Conservation (phyloP, 2,329 filamentous ascomycete species). For the Talaromyces sp. region DNA sequence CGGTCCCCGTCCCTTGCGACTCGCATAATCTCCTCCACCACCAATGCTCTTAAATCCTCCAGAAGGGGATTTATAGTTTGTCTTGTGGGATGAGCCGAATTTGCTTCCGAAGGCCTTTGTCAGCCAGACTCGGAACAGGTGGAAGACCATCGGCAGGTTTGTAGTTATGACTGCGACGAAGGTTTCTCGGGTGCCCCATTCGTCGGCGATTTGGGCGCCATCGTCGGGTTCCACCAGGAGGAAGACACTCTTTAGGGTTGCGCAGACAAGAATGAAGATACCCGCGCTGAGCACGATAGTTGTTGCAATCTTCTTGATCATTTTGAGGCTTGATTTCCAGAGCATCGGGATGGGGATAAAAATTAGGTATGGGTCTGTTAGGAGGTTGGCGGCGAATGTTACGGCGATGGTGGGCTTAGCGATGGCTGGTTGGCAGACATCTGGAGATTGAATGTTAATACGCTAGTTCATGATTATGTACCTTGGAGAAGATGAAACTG, state of each 20-base stretch:
- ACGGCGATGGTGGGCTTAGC: conserved; percentile 52
- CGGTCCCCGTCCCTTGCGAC: conserved; percentile 35
- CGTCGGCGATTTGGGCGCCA: conserved; percentile 36
- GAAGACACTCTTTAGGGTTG: conserved; percentile 54
- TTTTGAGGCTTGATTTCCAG: conserved; percentile 53
- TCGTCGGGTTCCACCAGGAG: conserved; percentile 44
- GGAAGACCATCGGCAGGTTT: conserved; percentile 44
- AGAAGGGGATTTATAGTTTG: conserved; percentile 40
- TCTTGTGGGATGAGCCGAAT: conserved; percentile 42
- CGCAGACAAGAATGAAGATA: conserved; percentile 55
- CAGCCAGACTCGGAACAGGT: conserved; percentile 47
- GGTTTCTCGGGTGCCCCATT: conserved; percentile 44
- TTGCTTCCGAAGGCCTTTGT: conserved; percentile 41
- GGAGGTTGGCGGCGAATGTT: conserved; percentile 53
- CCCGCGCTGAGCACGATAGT: conserved; percentile 57
- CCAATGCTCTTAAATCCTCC: conserved; percentile 30
- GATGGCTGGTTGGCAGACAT: conserved; percentile 52
- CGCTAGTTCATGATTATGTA: neutral
- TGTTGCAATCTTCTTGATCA: conserved; percentile 53
- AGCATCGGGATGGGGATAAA: conserved; percentile 61
- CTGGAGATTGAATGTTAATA: conserved; percentile 27
- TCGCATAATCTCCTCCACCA: conserved; percentile 27
- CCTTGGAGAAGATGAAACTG: conserved; percentile 24
- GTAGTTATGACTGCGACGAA: conserved; percentile 44
- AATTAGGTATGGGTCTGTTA: conserved; percentile 61